Evolutionary conservation across 164 flowering plant genomes (phyloP), one percentile per base, ranked within the genome.

Genomic region (Houttuynia cordata): DNA sequence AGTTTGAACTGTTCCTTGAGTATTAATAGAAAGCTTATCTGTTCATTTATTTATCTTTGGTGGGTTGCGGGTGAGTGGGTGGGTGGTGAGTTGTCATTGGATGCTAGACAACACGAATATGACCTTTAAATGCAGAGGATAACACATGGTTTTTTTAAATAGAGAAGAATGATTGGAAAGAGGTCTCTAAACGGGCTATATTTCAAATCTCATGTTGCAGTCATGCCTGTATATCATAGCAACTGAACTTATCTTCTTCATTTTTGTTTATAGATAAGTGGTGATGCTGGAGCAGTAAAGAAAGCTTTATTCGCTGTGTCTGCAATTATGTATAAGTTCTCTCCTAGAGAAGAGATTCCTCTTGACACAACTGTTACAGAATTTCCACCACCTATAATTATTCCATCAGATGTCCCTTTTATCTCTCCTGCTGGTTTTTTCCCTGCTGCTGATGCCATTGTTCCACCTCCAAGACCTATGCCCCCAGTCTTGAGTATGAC

Each of bases 331-430:
- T 94, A 88, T 79, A 94, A 88, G 73, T 88, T 91, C 58, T 57
- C 78, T 57, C 88, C 99, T 18, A 88, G 74, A 70, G 99, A 94
- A 74, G 87, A 78, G 23, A 82, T 94, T 71, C 74, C 96, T 68
- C 84, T 94, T 37, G 96, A 85, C 25, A 76, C 89, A 51, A 64
- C 78, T 17, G 75, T 86, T 10, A 73, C 83, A 17, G 97, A 87
- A 61, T 75, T 71, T 24, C 78, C 82, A 18, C 95, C 95, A 22
- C 84, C 83, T 74, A 82, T 91, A 59, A 94, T 94, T 62, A 85
- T 93, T 57, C 99, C 96, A 53, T 83, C 99, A 64, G 96, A 91
- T 68, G 69, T 88, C 37, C 83, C 97, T 53, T 70, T 94, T 19
- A 91, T 80, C 72, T 80, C 83, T 24, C 66, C 83, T 17, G 68